Base-by-base conservation (phyloP, 163 green algal genomes). In the Coccomyxa subellipsoidea region DNA sequence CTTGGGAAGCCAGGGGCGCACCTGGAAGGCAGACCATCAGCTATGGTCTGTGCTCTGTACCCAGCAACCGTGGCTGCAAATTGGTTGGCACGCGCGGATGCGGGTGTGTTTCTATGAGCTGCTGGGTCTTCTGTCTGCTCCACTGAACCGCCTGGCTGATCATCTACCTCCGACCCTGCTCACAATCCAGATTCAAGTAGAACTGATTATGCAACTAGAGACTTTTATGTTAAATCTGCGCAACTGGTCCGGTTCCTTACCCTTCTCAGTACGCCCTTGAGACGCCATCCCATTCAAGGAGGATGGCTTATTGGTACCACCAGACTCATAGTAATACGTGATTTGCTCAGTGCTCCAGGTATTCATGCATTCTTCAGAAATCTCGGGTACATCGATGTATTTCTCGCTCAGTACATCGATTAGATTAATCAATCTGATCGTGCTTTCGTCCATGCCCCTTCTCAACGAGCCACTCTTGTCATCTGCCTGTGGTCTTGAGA, bases 21-120 rank as follows among this genome's bases (percentile, higher is more conserved):
- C 81, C 81, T 84, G 80, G 38, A 76, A 4, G 80, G 80, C 6
- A 88, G 83, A 47, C 84, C 84, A 59, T 83, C 69, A 12, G 77
- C 77, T 25, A 81, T 79, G 29, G 53, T 77, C 7, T 47, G n/a
- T 9, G 21, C 32, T 38, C 76, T 66, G 69, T 82, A 85, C 12
- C 69, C 66, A 10, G 31, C 35, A 8, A 84, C 81, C 34, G 59
- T 82, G 1, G 66, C 81, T 37, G 76, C 69, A 35, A 85, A 31
- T 40, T 85, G 76, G 34, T 85, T 72, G 4, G 21, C 23, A 23
- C 35, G 25, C 18, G 75, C 78, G 15, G 31, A 15, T 34, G 35
- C 2, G 4, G 78, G 78, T 32, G 70, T 77, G 7, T 23, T 31
- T 32, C 31, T 27, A 12, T 73, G 66, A n/a, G 1, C 8, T 23